Evolutionary conservation across 441 rosid genomes (phyloP), one percentile per base, ranked within the genome.

Genomic region (Croton setiger): DNA sequence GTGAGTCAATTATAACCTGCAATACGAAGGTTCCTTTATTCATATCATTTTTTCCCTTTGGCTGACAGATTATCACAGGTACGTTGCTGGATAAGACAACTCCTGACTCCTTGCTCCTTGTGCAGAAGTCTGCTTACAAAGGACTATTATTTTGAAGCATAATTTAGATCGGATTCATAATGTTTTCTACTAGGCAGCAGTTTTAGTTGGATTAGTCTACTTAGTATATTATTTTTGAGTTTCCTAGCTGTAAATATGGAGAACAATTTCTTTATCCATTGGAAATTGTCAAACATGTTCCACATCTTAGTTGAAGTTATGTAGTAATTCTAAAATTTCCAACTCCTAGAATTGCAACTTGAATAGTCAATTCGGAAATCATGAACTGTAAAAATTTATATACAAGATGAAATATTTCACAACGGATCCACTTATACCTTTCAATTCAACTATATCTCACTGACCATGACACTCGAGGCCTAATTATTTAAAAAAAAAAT

Each of bases 1-100:
- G 96, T 0, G 97, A 89, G 74, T 93, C 98, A 71, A 93, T 93
- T 72, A 93, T 93, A 64, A 93, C 98, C 96, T 91, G 82, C 69
- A 65, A 67, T 44, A 54, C 41, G 13, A 36, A 36, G 23, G 53
- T 45, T 54, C 52, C 33, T 27, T 36, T 13, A 63, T 54, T 52
- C 15, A 41, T 23, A 21, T 20, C 35, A 11, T 36, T 52, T 68
- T 21, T 52, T 43, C 3, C n/a, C 41, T 43, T 21, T 56, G 31
- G 21, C 14, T 5, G 45, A 36, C 33, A 5, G 41, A 51, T 21
- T 41, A 39, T 18, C 17, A 31, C 12, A 59, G 14, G 45, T 49
- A 35, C 58, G 11, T 17, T 8, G 27, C 27, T 3, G 14, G 12
- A 14, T 13, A 48, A 15, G 8, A 17, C 8, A 48, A 68, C 20